Percentiles rank a stretch among this genome's conserved stretches.
phyloP scores from a whole-genome alignment of 495 filamentous ascomycete genomes.

The Aspergillus leporis region DNA sequence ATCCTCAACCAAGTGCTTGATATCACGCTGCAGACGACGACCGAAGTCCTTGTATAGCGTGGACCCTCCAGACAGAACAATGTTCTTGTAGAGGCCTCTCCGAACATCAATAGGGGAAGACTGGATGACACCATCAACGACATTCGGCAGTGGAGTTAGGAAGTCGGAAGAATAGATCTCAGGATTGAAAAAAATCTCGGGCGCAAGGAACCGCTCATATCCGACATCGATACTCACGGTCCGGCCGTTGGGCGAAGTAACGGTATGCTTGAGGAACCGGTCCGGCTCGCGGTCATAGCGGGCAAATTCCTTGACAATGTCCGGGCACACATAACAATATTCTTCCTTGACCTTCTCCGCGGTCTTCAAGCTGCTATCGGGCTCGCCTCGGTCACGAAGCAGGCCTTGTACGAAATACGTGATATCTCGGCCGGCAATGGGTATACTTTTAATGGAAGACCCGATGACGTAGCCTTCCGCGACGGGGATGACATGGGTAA shows the following conservation, averaged over 20 bases:
- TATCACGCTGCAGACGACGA: slow-evolving; percentile 90
- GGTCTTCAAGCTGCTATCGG: slow-evolving; percentile 95
- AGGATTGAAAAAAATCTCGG: slow-evolving; percentile 99
- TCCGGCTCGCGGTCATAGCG: slow-evolving; percentile 90
- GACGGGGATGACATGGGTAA: slow-evolving; percentile 98
- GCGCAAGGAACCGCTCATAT: slow-evolving; percentile 96
- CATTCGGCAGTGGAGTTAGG: slow-evolving; percentile 87
- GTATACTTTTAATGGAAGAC: slow-evolving; percentile 97
- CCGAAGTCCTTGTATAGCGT: slow-evolving; percentile 98
- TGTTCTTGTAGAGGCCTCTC: slow-evolving; percentile 98
- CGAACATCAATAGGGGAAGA: slow-evolving; percentile 96
- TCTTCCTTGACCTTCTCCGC: slow-evolving; percentile 98
- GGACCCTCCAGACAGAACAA: slow-evolving; percentile 93
- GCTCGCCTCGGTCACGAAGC: slow-evolving; percentile 92
- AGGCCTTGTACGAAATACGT: slow-evolving; percentile 97
- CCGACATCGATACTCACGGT: slow-evolving; percentile 87
- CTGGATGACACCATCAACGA: slow-evolving; percentile 96
- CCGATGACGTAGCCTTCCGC: slow-evolving; percentile 99
- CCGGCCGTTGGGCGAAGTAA: slow-evolving; percentile 82
- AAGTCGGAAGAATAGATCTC: slow-evolving; percentile 99
- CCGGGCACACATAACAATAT: slow-evolving; percentile 96
- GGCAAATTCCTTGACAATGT: slow-evolving; percentile 97
- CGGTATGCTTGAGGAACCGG: slow-evolving; percentile 84
- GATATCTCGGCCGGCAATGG: slow-evolving; percentile 94
- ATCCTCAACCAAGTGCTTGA: slow-evolving; percentile 90